Evolutionary conservation across 805 yeast genomes (phyloP).

Genomic region (Wickerhamia fluorescens): DNA sequence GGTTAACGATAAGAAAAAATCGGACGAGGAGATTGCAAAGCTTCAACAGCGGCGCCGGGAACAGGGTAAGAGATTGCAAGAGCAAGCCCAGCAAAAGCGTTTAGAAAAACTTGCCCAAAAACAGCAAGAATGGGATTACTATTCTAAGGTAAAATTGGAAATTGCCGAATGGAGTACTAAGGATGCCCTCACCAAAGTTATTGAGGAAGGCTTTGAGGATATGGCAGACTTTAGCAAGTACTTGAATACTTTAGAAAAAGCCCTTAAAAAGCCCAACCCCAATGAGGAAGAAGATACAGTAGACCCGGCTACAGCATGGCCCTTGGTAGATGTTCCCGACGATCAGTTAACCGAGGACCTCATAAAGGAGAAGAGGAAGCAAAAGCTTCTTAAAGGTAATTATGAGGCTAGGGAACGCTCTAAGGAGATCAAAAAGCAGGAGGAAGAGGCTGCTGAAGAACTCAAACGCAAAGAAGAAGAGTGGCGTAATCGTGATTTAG

Average conservation of each 20-base stretch:
- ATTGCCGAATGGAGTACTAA: constrained; percentile 44
- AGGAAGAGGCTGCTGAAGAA: constrained; percentile 52
- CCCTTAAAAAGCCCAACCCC: constrained; percentile 64
- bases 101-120: constrained; percentile 73
- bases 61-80: constrained; percentile 83
- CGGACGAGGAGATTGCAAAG: constrained; percentile 72
- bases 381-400: constrained; percentile 75
- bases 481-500: constrained; percentile 70
- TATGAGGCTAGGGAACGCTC: constrained; percentile 83
- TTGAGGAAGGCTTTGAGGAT: constrained; percentile 72
- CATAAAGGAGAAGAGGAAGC: constrained; percentile 80
- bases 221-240: constrained; percentile 66
- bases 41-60: constrained; percentile 79
- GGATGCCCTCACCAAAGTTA: constrained; percentile 48
- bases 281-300: constrained; percentile 28
- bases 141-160: constrained; percentile 48
- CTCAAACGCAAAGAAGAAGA: constrained; percentile 59
- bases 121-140: constrained; percentile 74
- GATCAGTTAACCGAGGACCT: constrained; percentile 74
- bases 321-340: constrained; percentile 78
- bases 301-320: constrained; percentile 53
- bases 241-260: constrained; percentile 53
- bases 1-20: constrained; percentile 59
- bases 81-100: constrained; percentile 83
- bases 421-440: constrained; percentile 67